Base-by-base conservation (phyloP, 2,329 filamentous ascomycete species). In the Akanthomyces dipterigenus region DNA sequence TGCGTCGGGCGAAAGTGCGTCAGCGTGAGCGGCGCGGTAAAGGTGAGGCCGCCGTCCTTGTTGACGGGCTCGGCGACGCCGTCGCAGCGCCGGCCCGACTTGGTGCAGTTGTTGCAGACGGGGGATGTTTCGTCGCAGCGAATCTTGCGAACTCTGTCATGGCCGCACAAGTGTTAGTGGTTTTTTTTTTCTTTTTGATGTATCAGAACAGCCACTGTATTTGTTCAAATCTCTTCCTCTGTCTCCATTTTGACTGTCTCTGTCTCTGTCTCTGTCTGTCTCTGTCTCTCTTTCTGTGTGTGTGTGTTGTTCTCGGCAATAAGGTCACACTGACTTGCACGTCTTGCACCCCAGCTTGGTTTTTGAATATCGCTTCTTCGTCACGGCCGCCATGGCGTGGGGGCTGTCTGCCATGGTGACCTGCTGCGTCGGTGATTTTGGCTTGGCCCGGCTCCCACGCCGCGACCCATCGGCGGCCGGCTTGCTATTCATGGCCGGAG, bases 41-140 rank as follows among this genome's bases (percentile, higher is more conserved):
- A 77, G 67, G 62, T 59, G 3, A 63, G 36, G 18, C 53, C 48
- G 43, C 60, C 60, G 38, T 45, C 38, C n/a, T 58, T 58, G 50
- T 55, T 60, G 14, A n/a, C 45, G 5, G 55, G 57, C 18, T 57
- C 50, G 40, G 58, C 59, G 48, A 65, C 64, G 20, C 63, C 64
- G 45, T 65, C 63, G 34, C 63, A 66, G 49, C 62, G 54, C 4
- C 62, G 62, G 20, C 63, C 61, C 6, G 62, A 62, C 55, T 56
- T 64, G 11, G 36, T 64, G 55, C 64, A 66, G 48, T 65, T 65
- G 51, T 61, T 61, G 48, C 63, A 65, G 28, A 57, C 54, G 24
- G 64, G 64, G 38, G 55, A 60, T 1, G 64, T 65, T 14, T 66
- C 64, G 55, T 65, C 63, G 42, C 64, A 66, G 20, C 64, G 64